Base-by-base conservation (phyloP, 768 basidiomycete species). In the Candolleomyces eurysporus region DNA sequence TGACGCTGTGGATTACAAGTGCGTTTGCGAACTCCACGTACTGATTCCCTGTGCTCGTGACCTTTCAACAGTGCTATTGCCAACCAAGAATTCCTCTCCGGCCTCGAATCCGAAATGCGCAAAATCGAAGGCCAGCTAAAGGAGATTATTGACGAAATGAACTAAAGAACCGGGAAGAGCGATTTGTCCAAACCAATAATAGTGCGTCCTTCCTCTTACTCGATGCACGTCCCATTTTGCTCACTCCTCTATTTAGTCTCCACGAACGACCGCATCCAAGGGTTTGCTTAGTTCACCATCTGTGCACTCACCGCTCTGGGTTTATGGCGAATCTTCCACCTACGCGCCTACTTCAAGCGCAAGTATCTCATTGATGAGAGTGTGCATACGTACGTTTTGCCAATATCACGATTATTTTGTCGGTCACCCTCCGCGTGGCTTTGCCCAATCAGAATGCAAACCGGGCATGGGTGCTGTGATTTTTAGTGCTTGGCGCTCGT, bases 11-110 rank as follows among this genome's bases (percentile, higher is more conserved):
- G 96, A 99, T 76, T 98, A 98, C 83, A 98, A 99, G 95, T 96
- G 69, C 64, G 90, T 78, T 10, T 42, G 19, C 26, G n/a, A n/a
- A n/a, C n/a, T n/a, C n/a, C n/a, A n/a, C n/a, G n/a, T n/a, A n/a
- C n/a, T n/a, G n/a, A n/a, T n/a, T n/a, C n/a, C n/a, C n/a, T n/a
- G n/a, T n/a, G n/a, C n/a, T n/a, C n/a, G n/a, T n/a, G n/a, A n/a
- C n/a, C n/a, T n/a, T n/a, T n/a, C n/a, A n/a, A n/a, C n/a, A 97
- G 95, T 68, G 97, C 97, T 26, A 99, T 99, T 72, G 97, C 97
- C 10, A 98, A 97, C 76, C 96, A 98, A 72, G 97, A 99, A 73
- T 95, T 92, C 0, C 80, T 98, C 0, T 96, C 94, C 6, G 91
- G 91, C 0, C 84, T 99, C 19, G 97, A 99, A 76, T 95, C 94